Conservation (phyloP, 345 rosid genomes). For the Microthlaspi erraticum region DNA sequence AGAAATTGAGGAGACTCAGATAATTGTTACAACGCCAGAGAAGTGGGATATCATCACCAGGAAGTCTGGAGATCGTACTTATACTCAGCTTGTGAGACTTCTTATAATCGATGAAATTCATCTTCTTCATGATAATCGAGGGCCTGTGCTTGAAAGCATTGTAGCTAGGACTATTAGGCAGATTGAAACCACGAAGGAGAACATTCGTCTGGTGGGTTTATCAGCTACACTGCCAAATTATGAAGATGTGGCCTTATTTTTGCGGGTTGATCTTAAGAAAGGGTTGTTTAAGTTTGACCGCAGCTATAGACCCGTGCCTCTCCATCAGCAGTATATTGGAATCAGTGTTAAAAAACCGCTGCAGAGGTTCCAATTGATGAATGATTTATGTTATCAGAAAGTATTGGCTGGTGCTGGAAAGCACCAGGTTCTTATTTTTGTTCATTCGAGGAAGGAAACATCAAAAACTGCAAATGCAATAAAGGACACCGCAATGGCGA, state of each 20-base stretch:
- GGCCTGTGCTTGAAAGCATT: slow-evolving; percentile 98
- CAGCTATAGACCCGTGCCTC: slow-evolving; percentile 96
- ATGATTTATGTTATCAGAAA: slow-evolving; percentile 91
- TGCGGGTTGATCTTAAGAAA: slow-evolving; percentile 68
- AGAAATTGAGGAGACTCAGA: slow-evolving; percentile 96
- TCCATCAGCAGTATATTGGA: slow-evolving; percentile 90
- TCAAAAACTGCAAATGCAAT: slow-evolving; percentile 88
- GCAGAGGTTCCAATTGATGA: slow-evolving; percentile 98
- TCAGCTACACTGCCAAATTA: slow-evolving; percentile 95
- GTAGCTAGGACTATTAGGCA: slow-evolving; percentile 97
- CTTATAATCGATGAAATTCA: slow-evolving; percentile 96
- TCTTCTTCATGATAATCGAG: slow-evolving; percentile 96
- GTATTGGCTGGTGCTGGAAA: slow-evolving; percentile 91
- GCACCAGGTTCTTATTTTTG: slow-evolving; percentile 95
- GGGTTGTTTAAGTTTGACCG: slow-evolving; percentile 92
- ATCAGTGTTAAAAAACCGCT: slow-evolving; percentile 88
- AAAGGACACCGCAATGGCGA: slow-evolving; percentile 82
- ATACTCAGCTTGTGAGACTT: slow-evolving; percentile 86
- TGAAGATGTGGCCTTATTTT: slow-evolving; percentile 91
- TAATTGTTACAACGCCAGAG: slow-evolving; percentile 96
- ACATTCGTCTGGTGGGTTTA: slow-evolving; percentile 90
- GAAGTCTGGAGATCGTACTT: slow-evolving; percentile 99
- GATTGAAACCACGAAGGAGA: slow-evolving; percentile 88
- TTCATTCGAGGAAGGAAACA: slow-evolving; percentile 95
- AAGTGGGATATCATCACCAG: slow-evolving; percentile 98